Base-by-base conservation (phyloP, 1,139 yeast species). In the Hansenula sp. region DNA sequence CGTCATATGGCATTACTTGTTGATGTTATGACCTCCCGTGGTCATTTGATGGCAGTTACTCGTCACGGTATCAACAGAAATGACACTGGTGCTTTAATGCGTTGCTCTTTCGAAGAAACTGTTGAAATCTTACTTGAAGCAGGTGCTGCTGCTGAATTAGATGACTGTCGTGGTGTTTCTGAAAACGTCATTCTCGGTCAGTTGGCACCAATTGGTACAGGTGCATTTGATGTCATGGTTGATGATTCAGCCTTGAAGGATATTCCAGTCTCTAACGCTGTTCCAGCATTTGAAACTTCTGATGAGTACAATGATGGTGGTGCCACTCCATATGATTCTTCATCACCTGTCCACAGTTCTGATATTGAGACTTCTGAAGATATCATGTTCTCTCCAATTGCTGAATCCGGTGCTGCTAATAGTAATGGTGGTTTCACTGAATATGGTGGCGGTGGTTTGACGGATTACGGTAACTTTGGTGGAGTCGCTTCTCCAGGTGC, bases 1-100 rank as follows among this genome's bases (percentile, higher is more conserved):
- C 85, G 99, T 69, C 99, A 94, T 60, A 84, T 92, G 92, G 97
- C 98, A 2, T 71, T 94, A 56, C 75, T 94, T 57, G 97, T 92
- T 44, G 99, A 94, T 71, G 95, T 90, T 25, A 94, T 94, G 99
- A 94, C 99, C 2, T 86, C 96, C 37, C 85, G 96, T 64, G 99
- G 99, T 59, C 96, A 92, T 61, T 75, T 94, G 66, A 92, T 94
- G 88, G 97, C 98, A 29, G 92, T 94, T 56, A 92, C 98, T 39
- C 95, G 99, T 77, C 98, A 92, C 63, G 99, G 99, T 77, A 92
- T 94, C 66, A 94, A 94, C 65, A 83, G 98, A 69, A 87, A 96
- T 29, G 97, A 92, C 52, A 94, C 98, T 27, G 98, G 98, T 69
- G 98, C 98, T 1, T 75, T 94, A 60, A 94, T 94, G 98, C 81